Percentiles rank a stretch among this genome's conserved stretches.
phyloP scores from a whole-genome alignment of 345 rosid genomes.

The Stellera chamaejasme region DNA sequence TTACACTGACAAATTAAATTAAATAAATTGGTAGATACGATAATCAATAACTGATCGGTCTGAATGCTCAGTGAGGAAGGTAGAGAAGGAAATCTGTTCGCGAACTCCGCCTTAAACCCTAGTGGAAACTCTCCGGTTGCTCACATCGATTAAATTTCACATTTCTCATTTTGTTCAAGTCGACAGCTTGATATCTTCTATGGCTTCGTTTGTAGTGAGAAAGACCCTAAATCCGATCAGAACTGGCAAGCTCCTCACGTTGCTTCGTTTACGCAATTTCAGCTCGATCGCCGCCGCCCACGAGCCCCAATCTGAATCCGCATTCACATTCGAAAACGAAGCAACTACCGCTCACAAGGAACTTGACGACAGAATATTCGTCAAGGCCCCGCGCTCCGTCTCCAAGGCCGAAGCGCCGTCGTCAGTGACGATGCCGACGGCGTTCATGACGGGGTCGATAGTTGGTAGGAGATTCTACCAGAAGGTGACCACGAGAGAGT shows the following conservation, averaged over 20 bases:
- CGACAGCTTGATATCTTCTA: conserved; percentile 3
- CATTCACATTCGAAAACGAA: conserved; percentile 36
- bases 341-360: conserved; percentile 8
- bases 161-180: too few species aligned
- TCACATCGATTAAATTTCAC: too few species aligned
- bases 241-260: conserved; percentile 13
- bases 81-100: too few species aligned
- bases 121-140: too few species aligned
- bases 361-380: conserved; percentile 25
- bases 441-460: conserved; percentile 91
- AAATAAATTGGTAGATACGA: too few species aligned
- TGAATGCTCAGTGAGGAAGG: too few species aligned
- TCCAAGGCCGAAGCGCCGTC: conserved; percentile 18
- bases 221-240: conserved; percentile 33
- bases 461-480: conserved; percentile 81
- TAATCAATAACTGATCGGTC: too few species aligned
- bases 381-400: conserved; percentile 34
- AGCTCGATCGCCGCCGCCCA: conserved; percentile 31
- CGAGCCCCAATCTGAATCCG: conserved; percentile 32
- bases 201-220: conserved; percentile 35
- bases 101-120: too few species aligned
- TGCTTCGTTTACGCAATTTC: conserved; percentile 25
- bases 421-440: conserved; percentile 79
- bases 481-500: conserved; percentile 71
- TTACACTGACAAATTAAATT: too few species aligned